Conservation (phyloP, 176 grass and related monocot genomes). For the Phoenix dactylifera region DNA sequence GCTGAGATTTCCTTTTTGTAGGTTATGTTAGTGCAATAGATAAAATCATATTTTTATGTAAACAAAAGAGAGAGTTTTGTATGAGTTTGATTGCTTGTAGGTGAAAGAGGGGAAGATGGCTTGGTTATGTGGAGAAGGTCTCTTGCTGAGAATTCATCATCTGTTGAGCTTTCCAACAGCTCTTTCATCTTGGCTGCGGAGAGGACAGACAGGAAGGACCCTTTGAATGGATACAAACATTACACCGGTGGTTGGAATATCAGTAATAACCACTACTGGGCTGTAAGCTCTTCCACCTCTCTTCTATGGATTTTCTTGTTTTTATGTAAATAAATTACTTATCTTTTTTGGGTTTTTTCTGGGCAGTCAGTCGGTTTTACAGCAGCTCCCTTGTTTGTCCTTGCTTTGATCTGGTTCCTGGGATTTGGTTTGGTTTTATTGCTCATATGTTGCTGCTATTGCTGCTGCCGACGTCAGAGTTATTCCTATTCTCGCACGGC, state of each 20-base stretch:
- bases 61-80: too few species aligned
- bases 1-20: too few species aligned
- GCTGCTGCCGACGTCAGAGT: conserved; percentile 49
- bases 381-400: conserved; percentile 40
- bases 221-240: conserved; percentile 36
- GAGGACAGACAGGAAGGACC: conserved; percentile 68
- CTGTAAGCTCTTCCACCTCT: conserved; percentile 40
- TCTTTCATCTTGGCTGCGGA: conserved; percentile 45
- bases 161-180: conserved; percentile 20
- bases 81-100: not conserved
- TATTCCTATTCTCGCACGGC: conserved; percentile 41
- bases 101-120: conserved; percentile 10
- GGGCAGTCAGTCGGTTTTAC: conserved; percentile 71
- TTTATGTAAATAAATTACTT: not conserved
- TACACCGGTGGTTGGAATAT: conserved; percentile 95
- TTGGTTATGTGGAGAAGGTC: conserved; percentile 37
- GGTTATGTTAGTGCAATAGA: too few species aligned
- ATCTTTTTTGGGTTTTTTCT: not conserved
- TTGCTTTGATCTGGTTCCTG: conserved; percentile 50
- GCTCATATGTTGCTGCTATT: conserved; percentile 52
- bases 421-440: conserved; percentile 44
- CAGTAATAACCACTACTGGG: conserved; percentile 72
- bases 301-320: not conserved
- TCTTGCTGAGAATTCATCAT: conserved; percentile 18
- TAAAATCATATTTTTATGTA: too few species aligned